phyloP scores from a whole-genome alignment of 2,329 filamentous ascomycete species.

The Verticillium nonalfalfae region DNA sequence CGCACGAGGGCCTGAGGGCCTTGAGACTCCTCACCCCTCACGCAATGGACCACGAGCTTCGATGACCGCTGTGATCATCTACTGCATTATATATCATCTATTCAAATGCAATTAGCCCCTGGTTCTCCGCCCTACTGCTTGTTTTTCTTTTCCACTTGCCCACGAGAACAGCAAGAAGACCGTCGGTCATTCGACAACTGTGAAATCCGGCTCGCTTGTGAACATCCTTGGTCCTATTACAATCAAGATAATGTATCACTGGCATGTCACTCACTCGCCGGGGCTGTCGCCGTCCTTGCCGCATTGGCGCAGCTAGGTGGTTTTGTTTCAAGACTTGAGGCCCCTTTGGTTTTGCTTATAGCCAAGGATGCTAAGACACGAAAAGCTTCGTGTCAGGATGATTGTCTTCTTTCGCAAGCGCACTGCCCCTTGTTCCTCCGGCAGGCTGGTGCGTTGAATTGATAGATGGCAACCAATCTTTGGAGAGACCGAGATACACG shows the following conservation, averaged over 20 bases:
- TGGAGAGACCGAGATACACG: too few species aligned
- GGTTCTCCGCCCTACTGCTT: not conserved
- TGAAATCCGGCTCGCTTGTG: too few species aligned
- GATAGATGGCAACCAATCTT: too few species aligned
- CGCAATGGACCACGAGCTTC: slow-evolving; percentile 22
- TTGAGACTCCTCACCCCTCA: not conserved
- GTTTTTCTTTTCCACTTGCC: not conserved
- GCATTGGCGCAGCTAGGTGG: not conserved
- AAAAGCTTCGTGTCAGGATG: not conserved
- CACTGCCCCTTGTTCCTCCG: not conserved
- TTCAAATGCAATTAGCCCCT: not conserved
- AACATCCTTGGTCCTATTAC: too few species aligned
- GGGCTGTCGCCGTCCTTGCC: not conserved
- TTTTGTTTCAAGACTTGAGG: not conserved
- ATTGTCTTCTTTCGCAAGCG: too few species aligned
- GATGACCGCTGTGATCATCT: too few species aligned
- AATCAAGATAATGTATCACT: too few species aligned
- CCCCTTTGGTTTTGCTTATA: not conserved
- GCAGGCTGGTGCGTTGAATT: too few species aligned
- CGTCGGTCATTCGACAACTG: not conserved
- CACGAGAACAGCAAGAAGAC: not conserved
- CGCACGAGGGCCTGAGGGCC: slow-evolving; percentile 8
- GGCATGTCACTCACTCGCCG: not conserved
- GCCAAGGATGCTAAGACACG: not conserved
- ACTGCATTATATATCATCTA: not conserved